Evolutionary conservation across 495 filamentous ascomycete genomes (phyloP).

Genomic region (Penicillium chermesinum): DNA sequence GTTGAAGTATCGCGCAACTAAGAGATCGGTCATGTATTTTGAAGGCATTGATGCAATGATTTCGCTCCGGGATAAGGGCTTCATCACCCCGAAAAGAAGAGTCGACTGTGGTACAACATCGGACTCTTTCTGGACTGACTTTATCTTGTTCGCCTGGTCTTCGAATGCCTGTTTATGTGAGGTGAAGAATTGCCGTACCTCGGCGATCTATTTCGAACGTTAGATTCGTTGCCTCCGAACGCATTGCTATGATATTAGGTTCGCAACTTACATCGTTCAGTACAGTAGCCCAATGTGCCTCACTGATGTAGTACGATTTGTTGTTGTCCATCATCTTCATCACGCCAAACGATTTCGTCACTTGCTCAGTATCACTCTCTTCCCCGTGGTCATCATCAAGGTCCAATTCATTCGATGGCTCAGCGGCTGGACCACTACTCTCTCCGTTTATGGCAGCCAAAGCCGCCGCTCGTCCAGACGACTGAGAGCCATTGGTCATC

Average conservation of each 20-base stretch:
- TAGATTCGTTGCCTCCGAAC: neutral
- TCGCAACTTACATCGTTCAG: slow-evolving; percentile 62
- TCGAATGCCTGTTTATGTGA: slow-evolving; percentile 66
- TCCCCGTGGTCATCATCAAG: slow-evolving; percentile 49
- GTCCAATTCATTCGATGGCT: slow-evolving; percentile 49
- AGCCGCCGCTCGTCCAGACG: slow-evolving; percentile 58
- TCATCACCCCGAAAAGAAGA: slow-evolving; percentile 67
- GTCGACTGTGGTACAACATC: slow-evolving; percentile 57
- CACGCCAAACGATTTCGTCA: slow-evolving; percentile 78
- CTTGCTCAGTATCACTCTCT: slow-evolving; percentile 82
- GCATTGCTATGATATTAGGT: neutral
- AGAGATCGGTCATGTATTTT: slow-evolving; percentile 72
- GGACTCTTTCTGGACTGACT: slow-evolving; percentile 54
- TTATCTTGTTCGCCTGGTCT: slow-evolving; percentile 57
- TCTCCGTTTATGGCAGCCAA: slow-evolving; percentile 59
- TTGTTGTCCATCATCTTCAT: slow-evolving; percentile 76
- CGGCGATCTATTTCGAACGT: slow-evolving; percentile 61
- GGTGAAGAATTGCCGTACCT: slow-evolving; percentile 85
- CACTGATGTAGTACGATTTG: slow-evolving; percentile 81
- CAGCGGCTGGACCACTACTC: slow-evolving; percentile 46
- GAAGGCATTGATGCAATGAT: slow-evolving; percentile 74
- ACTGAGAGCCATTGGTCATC: slow-evolving; percentile 83
- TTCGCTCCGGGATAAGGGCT: slow-evolving; percentile 64
- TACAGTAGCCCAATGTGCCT: slow-evolving; percentile 86
- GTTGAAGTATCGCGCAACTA: slow-evolving; percentile 70